Evolutionary conservation across 1,139 yeast genomes (phyloP).

Genomic region (Kodamaea ohmeri): DNA sequence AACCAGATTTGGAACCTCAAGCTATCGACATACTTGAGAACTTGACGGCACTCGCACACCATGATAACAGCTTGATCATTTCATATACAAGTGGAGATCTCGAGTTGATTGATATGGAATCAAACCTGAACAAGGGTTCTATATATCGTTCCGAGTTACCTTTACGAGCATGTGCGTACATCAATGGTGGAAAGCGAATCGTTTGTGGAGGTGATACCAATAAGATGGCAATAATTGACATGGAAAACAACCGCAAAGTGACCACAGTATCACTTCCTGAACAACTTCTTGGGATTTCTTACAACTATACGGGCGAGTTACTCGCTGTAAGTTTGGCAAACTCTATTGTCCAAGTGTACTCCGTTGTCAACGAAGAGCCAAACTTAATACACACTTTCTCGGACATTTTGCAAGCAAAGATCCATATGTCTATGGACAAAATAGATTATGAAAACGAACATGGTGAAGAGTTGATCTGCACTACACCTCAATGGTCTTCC

Average conservation of each 20-base stretch:
- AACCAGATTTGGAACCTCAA: conserved; percentile 53
- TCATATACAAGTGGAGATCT: conserved; percentile 38
- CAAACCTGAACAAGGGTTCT: conserved; percentile 23
- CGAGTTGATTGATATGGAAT: conserved; percentile 27
- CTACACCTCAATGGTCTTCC: conserved; percentile 35
- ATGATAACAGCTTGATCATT: conserved; percentile 24
- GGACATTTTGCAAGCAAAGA: conserved; percentile 36
- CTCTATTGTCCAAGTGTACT: conserved; percentile 65
- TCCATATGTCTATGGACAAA: conserved; percentile 35
- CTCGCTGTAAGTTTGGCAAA: conserved; percentile 63
- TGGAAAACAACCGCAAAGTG: conserved; percentile 35
- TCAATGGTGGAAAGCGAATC: conserved; percentile 67
- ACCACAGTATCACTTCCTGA: conserved; percentile 45
- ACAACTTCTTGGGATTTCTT: conserved; percentile 59
- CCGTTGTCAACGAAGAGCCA: conserved; percentile 48
- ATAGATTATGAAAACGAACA: conserved; percentile 39
- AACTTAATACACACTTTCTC: conserved; percentile 39
- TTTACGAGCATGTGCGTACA: conserved; percentile 60
- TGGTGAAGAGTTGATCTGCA: conserved; percentile 36
- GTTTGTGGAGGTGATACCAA: conserved; percentile 79
- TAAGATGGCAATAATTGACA: conserved; percentile 54
- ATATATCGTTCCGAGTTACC: conserved; percentile 56
- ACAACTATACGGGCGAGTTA: conserved; percentile 57
- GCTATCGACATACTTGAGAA: conserved; percentile 51
- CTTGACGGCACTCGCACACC: conserved; percentile 31